Conservation (phyloP, 148 eudicot species). For the Euryodendron excelsum region DNA sequence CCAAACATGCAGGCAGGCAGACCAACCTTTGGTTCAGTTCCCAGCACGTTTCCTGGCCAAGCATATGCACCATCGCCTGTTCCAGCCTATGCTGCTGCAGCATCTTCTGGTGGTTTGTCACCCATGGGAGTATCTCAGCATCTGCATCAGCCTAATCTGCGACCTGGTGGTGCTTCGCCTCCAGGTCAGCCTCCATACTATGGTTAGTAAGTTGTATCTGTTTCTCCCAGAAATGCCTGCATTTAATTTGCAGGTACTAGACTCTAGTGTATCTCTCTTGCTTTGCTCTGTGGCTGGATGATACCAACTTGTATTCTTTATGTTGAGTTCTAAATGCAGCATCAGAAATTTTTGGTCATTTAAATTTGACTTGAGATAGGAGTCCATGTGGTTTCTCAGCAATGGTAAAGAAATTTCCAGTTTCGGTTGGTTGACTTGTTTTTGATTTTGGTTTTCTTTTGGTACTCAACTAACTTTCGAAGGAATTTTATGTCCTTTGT, state of each 20-base stretch:
- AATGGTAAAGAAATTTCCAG: constrained; percentile 40
- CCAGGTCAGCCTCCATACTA: constrained; percentile 41
- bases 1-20: constrained; percentile 33
- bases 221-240: background rate
- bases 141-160: constrained; percentile 20
- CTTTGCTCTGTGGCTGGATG: background rate
- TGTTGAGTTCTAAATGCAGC: background rate
- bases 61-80: constrained; percentile 24
- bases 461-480: constrained; percentile 1
- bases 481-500: no score
- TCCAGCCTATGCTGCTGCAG: constrained; percentile 31
- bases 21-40: constrained; percentile 37
- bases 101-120: constrained; percentile 19
- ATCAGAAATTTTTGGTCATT: background rate
- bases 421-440: constrained; percentile 15
- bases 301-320: constrained; percentile 2
- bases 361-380: background rate
- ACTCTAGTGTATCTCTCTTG: background rate
- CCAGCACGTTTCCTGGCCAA: constrained; percentile 49
- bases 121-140: constrained; percentile 22
- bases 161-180: constrained; percentile 33
- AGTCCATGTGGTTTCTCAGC: background rate
- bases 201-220: constrained; percentile 16
- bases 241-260: background rate
- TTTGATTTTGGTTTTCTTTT: constrained; percentile 37